Conservation (phyloP, 495 filamentous ascomycete genomes). For the Tuber microsphaerosporum region DNA sequence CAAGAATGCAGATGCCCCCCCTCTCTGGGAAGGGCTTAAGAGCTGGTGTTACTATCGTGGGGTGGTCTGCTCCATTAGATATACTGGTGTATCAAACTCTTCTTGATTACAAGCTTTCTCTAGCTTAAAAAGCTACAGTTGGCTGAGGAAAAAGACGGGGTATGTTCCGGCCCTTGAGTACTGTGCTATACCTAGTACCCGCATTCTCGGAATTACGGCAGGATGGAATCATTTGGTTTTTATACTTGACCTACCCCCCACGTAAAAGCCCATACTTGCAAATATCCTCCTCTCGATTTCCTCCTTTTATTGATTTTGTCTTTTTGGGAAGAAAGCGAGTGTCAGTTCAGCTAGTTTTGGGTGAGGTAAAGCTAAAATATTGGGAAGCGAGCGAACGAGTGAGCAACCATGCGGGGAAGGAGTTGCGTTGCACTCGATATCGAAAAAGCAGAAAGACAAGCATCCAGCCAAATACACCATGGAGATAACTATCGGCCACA, state of each 20-base stretch:
- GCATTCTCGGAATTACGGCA: not conserved
- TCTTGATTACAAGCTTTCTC: not conserved
- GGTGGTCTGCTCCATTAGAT: not conserved
- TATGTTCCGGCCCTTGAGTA: not conserved
- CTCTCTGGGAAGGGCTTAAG: not conserved
- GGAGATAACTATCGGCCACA: constrained; percentile 6
- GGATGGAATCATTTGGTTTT: not conserved
- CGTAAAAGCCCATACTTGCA: not conserved
- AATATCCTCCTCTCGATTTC: not conserved
- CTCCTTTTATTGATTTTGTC: not conserved
- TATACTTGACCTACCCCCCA: not conserved
- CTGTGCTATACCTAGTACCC: not conserved
- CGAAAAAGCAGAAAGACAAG: constrained; percentile 23
- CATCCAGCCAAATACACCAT: constrained; percentile 8
- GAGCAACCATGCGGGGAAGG: constrained; percentile 10
- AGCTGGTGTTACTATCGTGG: not conserved
- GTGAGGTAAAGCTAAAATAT: not conserved
- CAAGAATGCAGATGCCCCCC: not conserved
- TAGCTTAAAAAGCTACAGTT: not conserved
- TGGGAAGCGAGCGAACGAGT: not conserved
- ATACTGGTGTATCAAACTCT: not conserved
- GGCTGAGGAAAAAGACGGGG: not conserved
- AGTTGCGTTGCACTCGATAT: constrained; percentile 18
- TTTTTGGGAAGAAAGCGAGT: not conserved
- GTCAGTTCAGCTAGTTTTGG: not conserved